These are phyloP conservation scores for Aspergillus texensis DNA, from an alignment of 2,329 filamentous ascomycete genomes.

Conservation along the genomic window DNA sequence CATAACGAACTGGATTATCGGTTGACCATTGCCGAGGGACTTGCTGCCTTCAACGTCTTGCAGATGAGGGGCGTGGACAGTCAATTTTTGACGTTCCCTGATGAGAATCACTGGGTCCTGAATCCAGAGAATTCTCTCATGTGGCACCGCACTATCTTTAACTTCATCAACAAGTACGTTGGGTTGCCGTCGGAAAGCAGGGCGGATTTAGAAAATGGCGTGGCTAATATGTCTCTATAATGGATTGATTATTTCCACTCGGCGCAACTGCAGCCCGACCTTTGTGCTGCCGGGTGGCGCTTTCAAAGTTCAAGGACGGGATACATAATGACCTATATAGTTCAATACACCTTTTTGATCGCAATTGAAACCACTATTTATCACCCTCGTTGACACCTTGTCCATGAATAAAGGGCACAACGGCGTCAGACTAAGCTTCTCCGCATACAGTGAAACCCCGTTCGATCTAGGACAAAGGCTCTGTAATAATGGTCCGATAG, in stretches of 20 bases:
- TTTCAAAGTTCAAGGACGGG: not conserved
- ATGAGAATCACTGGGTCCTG: constrained; percentile 80
- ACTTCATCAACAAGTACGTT: constrained; percentile 68
- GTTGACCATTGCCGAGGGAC: constrained; percentile 79
- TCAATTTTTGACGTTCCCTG: constrained; percentile 78
- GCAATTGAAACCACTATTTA: not conserved
- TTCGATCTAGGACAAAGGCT: not conserved
- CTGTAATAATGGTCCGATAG: not conserved
- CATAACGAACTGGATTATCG: constrained; percentile 91
- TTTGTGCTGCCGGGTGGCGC: not conserved
- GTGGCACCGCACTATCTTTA: constrained; percentile 85
- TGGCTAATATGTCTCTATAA: constrained; percentile 25
- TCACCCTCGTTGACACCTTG: not conserved
- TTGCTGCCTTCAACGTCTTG: constrained; percentile 83
- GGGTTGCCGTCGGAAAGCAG: constrained; percentile 46
- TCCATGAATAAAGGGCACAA: not conserved
- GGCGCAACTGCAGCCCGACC: not conserved
- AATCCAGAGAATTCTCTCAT: constrained; percentile 89
- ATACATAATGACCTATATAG: not conserved
- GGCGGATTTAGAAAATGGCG: constrained; percentile 12
- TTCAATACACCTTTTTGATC: not conserved
- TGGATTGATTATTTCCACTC: not conserved
- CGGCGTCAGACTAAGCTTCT: not conserved
- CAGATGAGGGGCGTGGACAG: constrained; percentile 76
- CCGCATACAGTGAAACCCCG: not conserved